Base-by-base conservation (phyloP, 176 grass and related monocot genomes). In the Avena atlantica region DNA sequence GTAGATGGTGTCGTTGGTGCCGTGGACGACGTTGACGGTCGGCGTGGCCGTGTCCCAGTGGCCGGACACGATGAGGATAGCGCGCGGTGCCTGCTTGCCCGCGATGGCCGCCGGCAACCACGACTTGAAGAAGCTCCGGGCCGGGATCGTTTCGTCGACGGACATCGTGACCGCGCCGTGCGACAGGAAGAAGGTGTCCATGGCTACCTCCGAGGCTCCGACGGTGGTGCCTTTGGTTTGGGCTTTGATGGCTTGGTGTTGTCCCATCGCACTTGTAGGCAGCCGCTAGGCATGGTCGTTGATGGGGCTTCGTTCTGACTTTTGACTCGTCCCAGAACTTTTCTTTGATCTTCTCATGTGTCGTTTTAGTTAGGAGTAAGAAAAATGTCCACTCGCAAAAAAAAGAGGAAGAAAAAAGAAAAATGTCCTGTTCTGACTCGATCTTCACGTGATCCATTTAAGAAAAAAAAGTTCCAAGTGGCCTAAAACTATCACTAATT, bases 101-200 rank as follows among this genome's bases (percentile, higher is more conserved):
- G 86, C 84, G 56, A 95, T 4, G 15, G 71, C 87, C 16, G 81
- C 78, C 50, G 90, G 87, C 1, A 84, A 42, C 96, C 93, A 98
- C 61, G 96, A 98, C 79, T 70, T 56, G 62, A 96, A 68, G 85
- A 96, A 98, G 56, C 31, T 76, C 31, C 87, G 89, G 78, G 89
- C 96, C n/a, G 91, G 89, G 25, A 98, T 14, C 23, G 69, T 50
- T 0, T 98, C 96, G 85, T 96, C 92, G 71, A 91, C 90, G 55
- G 92, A 73, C 10, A 98, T 76, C 49, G 65, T 90, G 17, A 94
- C 90, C 55, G 96, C 89, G 9, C 93, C 93, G 68, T 95, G 96
- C 10, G 93, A 98, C 1, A 98, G 13, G 90, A 89, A 98, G 90
- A 94, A 96, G 24, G 93, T 98, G 58, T 95, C 91, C 93, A 95